Base-by-base conservation (phyloP, 179 eudicot species). In the Drosera spatulata region DNA sequence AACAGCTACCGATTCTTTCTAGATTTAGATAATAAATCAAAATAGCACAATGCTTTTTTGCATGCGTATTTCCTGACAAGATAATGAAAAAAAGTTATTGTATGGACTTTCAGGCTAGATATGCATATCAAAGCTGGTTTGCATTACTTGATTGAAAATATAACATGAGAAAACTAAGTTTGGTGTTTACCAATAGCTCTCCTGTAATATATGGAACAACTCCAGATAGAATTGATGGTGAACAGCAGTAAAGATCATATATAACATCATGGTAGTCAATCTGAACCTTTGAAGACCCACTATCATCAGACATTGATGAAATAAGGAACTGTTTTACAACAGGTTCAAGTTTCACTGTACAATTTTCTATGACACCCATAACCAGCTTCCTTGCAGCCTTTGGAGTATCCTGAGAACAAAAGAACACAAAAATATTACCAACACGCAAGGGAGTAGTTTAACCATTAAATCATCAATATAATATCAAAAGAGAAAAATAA, bases 321-420 rank as follows among this genome's bases (percentile, higher is more conserved):
- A 87, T 68, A 59, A 94, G 86, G 59, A 80, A 85, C 63, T 85
- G 91, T 76, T 90, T 90, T 65, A 94, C 79, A 65, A 74, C 74
- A 68, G 95, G 87, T 72, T 85, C 99, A 56, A 94, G 97, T 72
- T 90, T 90, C 59, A 70, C 84, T 62, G 89, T 73, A 80, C 94
- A 90, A 10, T 77, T 80, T 65, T 77, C 78, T 59, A 94, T 77
- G 69, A 90, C 95, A 69, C 77, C 72, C 91, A 83, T 83, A 59
- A 97, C 91, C 70, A 94, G 88, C 72, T 73, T 85, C 86, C 95
- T 82, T 48, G 89, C 91, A 67, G 96, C 82, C 70, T 62, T 66
- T 2, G 79, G 67, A 56, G 79, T 72, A 70, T 74, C 96, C 99
- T 94, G 65, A 70, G 55, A 71, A 55, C 52, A 71, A 52, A 61